These are phyloP conservation scores for Pyrenula aspistea DNA, from an alignment of 495 filamentous ascomycete species.

Conservation along the genomic window DNA sequence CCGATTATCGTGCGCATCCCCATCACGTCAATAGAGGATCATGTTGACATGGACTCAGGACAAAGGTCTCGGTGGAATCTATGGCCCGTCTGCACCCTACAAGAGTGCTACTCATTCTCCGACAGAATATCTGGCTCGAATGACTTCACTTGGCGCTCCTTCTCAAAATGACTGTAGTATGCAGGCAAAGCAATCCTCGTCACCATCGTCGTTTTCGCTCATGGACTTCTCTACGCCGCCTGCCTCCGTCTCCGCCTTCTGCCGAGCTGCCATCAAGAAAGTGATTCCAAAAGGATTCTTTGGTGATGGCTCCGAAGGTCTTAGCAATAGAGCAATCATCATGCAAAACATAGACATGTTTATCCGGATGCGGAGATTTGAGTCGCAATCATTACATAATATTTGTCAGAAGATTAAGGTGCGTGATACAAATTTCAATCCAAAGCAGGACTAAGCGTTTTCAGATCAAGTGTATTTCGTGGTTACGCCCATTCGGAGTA, in stretches of 20 bases:
- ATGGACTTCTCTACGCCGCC: slow-evolving; percentile 48
- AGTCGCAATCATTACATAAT: slow-evolving; percentile 69
- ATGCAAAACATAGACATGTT: slow-evolving; percentile 63
- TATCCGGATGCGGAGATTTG: slow-evolving; percentile 64
- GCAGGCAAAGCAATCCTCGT: too few species aligned
- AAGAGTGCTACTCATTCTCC: too few species aligned
- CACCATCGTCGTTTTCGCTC: not conserved
- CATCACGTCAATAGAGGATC: too few species aligned
- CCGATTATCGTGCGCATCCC: slow-evolving; percentile 26
- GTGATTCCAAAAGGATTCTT: slow-evolving; percentile 71
- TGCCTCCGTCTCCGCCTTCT: slow-evolving; percentile 75
- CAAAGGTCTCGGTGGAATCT: too few species aligned
- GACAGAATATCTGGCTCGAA: too few species aligned
- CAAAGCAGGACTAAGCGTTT: slow-evolving; percentile 6
- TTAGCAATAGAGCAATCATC: slow-evolving; percentile 46
- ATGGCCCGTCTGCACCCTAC: too few species aligned
- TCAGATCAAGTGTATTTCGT: slow-evolving; percentile 54
- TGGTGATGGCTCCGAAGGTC: slow-evolving; percentile 41
- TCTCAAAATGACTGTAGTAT: too few species aligned
- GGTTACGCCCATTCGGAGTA: slow-evolving; percentile 45
- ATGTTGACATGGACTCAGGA: too few species aligned
- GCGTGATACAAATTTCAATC: slow-evolving; percentile 5
- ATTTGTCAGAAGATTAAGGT: slow-evolving; percentile 69
- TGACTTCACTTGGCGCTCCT: too few species aligned
- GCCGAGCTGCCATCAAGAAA: slow-evolving; percentile 58